Percentiles rank a stretch among this genome's conserved stretches.
These are phyloP conservation scores for Aspergillus sp. DNA, from an alignment of 2,329 filamentous ascomycete species.

Conservation along the genomic window DNA sequence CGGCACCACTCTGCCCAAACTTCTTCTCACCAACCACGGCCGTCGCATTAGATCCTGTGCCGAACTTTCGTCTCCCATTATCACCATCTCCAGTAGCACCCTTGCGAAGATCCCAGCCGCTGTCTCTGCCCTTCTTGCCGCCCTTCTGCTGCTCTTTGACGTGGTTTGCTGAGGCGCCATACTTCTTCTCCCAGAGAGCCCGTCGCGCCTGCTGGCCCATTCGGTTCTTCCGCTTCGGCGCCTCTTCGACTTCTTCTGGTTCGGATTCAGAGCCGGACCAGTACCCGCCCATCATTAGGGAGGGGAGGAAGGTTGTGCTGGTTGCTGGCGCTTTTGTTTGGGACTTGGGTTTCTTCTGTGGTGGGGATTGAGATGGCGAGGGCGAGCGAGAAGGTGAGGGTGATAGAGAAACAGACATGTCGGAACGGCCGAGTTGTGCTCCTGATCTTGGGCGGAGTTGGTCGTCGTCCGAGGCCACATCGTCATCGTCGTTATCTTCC, in stretches of 20 bases:
- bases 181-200: constrained; percentile 63
- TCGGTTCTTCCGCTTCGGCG: constrained; percentile 56
- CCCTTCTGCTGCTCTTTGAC: constrained; percentile 43
- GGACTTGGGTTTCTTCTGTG: constrained; percentile 17
- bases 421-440: constrained; percentile 22
- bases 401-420: constrained; percentile 37
- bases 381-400: constrained; percentile 23
- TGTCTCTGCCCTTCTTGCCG: constrained; percentile 42
- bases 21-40: neutral
- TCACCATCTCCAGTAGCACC: constrained; percentile 49
- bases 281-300: constrained; percentile 61
- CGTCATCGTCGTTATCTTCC: constrained; percentile 19
- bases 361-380: constrained; percentile 14
- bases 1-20: neutral
- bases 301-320: constrained; percentile 59
- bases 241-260: constrained; percentile 48
- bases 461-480: constrained; percentile 4
- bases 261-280: constrained; percentile 62
- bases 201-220: constrained; percentile 63
- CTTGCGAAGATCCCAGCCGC: constrained; percentile 59
- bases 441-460: neutral
- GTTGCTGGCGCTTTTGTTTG: constrained; percentile 25
- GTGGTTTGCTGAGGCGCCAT: constrained; percentile 59
- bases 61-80: constrained; percentile 22
- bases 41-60: constrained; percentile 6